Evolutionary conservation across 129 eudicot species (phyloP).

Genomic region (Centrapalus pauciflorus): DNA sequence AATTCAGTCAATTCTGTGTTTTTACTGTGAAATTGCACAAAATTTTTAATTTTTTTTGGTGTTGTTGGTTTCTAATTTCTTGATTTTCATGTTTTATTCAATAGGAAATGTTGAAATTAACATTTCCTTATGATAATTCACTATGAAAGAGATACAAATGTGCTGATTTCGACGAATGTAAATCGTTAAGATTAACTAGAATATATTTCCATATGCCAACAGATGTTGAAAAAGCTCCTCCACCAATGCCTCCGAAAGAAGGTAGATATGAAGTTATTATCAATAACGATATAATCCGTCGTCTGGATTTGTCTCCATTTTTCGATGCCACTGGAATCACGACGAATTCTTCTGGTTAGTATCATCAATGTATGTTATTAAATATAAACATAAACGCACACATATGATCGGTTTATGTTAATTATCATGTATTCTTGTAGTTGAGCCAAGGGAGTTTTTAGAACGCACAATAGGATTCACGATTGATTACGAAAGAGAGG

Average conservation of each 20-base stretch:
- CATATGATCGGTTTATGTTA: background rate
- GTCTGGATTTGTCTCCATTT: constrained; percentile 64
- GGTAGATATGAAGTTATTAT: constrained; percentile 73
- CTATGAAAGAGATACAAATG: too few relatives aligned
- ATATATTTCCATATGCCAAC: background rate
- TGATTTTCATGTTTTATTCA: background rate
- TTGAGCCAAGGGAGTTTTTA: constrained; percentile 64
- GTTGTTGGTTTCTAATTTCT: background rate
- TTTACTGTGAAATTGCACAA: background rate
- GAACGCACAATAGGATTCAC: constrained; percentile 87
- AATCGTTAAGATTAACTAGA: background rate
- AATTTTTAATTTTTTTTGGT: background rate
- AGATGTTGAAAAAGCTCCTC: constrained; percentile 54
- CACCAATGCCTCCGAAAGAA: constrained; percentile 86
- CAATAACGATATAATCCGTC: constrained; percentile 49
- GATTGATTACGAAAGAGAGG: constrained; percentile 65
- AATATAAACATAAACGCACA: background rate
- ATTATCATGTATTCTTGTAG: constrained; percentile 23
- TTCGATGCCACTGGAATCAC: constrained; percentile 49
- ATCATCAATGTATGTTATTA: background rate
- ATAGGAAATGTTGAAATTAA: too few relatives aligned
- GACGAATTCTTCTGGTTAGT: constrained; percentile 50
- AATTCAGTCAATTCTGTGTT: background rate
- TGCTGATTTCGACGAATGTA: too few relatives aligned
- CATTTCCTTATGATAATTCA: too few relatives aligned